Evolutionary conservation across 176 grass and related monocot genomes (phyloP).

Genomic region (barley (Hordeum vulgare)): MorexV3_pseudomolecules_assembly NC_058523.1:488646583-488647082

Average conservation of each 20-base stretch:
- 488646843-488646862: conserved; percentile 61
- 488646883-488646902: conserved; percentile 49
- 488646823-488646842: conserved; percentile 70
- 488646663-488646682: conserved; percentile 17
- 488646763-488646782: conserved; percentile 12
- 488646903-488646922: conserved; percentile 60
- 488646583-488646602: conserved; percentile 26
- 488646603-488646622: neutral
- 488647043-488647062: conserved; percentile 36
- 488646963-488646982: conserved; percentile 43
- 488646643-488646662: conserved; percentile 1
- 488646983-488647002: conserved; percentile 75
- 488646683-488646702: conserved; percentile 22
- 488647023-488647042: conserved; percentile 69
- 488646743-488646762: neutral
- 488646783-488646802: conserved; percentile 38
- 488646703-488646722: neutral
- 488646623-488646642: neutral
- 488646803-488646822: conserved; percentile 21
- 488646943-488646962: conserved; percentile 48
- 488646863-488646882: conserved; percentile 88
- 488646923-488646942: conserved; percentile 47
- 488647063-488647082: too few species aligned
- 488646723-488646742: neutral
- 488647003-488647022: conserved; percentile 73